A percentile compares a stretch with the other conserved stretches of the same genome.
These are phyloP conservation scores for Cicer cuneatum DNA, from an alignment of 306 rosid species.

Conservation along the genomic window DNA sequence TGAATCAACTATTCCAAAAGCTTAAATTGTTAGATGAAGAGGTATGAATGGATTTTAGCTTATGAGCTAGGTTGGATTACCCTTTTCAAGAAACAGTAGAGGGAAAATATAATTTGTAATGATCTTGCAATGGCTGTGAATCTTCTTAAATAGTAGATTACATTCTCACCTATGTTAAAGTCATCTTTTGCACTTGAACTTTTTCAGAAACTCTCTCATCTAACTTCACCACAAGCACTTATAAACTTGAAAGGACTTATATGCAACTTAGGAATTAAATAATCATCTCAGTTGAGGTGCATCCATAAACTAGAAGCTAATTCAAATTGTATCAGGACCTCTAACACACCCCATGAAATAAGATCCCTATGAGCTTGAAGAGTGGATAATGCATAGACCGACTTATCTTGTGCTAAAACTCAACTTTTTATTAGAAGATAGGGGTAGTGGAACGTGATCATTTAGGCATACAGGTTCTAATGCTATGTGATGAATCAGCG, in stretches of 20 bases:
- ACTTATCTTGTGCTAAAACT: background rate
- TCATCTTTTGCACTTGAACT: background rate
- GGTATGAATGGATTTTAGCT: background rate
- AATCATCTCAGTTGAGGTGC: background rate
- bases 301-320: background rate
- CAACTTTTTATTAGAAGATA: background rate
- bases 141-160: background rate
- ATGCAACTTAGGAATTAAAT: background rate
- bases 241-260: background rate
- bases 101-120: background rate
- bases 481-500: background rate
- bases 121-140: slow-evolving; percentile 11
- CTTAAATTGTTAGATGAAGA: slow-evolving; percentile 6
- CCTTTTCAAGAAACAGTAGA: background rate
- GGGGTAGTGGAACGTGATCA: background rate
- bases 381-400: background rate
- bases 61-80: background rate
- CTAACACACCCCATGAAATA: background rate
- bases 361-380: background rate
- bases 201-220: background rate
- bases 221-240: background rate
- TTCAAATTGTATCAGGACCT: background rate
- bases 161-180: background rate
- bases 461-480: background rate
- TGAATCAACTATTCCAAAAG: slow-evolving; percentile 21